These are phyloP conservation scores for Letharia lupina DNA, from an alignment of 495 filamentous ascomycete genomes.

Conservation along the genomic window DNA sequence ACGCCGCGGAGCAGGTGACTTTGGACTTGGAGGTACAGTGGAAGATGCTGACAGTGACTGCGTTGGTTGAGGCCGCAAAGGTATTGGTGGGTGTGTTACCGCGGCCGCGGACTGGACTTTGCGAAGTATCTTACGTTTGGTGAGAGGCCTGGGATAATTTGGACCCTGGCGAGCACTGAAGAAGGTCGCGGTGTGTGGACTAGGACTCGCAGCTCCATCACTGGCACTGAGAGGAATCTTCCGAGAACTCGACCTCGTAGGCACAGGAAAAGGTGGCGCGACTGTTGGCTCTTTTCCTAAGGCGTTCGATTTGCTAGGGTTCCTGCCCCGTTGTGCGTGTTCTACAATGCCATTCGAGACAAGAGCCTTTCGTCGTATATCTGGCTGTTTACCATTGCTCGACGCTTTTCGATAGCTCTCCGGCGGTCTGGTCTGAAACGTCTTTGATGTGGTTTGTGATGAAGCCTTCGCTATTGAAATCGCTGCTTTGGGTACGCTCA, in stretches of 20 bases:
- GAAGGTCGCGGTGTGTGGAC: slow-evolving; percentile 44
- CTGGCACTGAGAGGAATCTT: slow-evolving; percentile 61
- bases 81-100: slow-evolving; percentile 46
- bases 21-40: slow-evolving; percentile 59
- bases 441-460: slow-evolving; percentile 16
- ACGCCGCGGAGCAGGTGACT: slow-evolving; percentile 59
- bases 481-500: slow-evolving; percentile 1
- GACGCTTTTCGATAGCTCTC: slow-evolving; percentile 1
- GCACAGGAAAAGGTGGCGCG: slow-evolving; percentile 80
- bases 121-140: slow-evolving; percentile 48
- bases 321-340: slow-evolving; percentile 58
- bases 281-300: slow-evolving; percentile 38
- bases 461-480: background rate
- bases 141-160: slow-evolving; percentile 23
- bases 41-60: slow-evolving; percentile 58
- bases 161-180: slow-evolving; percentile 34
- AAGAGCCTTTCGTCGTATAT: slow-evolving; percentile 57
- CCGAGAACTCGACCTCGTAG: slow-evolving; percentile 78
- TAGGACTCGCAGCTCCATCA: slow-evolving; percentile 74
- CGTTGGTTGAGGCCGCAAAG: slow-evolving; percentile 43
- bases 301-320: slow-evolving; percentile 62
- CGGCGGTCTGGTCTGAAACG: slow-evolving; percentile 6
- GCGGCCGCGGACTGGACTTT: slow-evolving; percentile 76
- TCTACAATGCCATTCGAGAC: slow-evolving; percentile 68
- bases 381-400: slow-evolving; percentile 36